Conservation (phyloP, 768 basidiomycete genomes). For the Naganishia vaughanmartiniae region DNA sequence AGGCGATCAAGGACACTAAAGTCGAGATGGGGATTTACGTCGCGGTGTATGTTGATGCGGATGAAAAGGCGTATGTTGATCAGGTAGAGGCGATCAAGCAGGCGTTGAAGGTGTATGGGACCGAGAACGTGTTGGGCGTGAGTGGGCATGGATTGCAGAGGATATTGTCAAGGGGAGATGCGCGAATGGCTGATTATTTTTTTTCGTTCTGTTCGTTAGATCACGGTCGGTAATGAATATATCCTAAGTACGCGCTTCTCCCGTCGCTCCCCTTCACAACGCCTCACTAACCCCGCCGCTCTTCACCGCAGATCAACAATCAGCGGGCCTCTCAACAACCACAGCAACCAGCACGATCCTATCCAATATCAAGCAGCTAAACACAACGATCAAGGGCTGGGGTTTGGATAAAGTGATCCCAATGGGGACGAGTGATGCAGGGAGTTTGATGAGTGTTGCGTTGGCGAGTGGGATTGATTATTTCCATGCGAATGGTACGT, state of each 20-base stretch:
- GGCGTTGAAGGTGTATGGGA: conserved; percentile 74
- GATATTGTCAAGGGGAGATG: too few species aligned
- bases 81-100: conserved; percentile 68
- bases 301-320: conserved; percentile 12
- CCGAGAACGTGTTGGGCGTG: conserved; percentile 66
- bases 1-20: conserved; percentile 86
- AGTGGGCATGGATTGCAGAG: conserved; percentile 18
- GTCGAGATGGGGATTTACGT: conserved; percentile 73
- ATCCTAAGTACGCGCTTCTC: conserved; percentile 22
- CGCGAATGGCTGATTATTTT: too few species aligned
- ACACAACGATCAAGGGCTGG: conserved; percentile 57
- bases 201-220: background rate
- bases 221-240: conserved; percentile 30
- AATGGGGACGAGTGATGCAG: conserved; percentile 81
- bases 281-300: background rate
- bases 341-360: conserved; percentile 59
- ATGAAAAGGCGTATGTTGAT: conserved; percentile 65
- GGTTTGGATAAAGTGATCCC: conserved; percentile 63
- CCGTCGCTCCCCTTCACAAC: background rate
- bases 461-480: conserved; percentile 58
- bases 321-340: conserved; percentile 24
- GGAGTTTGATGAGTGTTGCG: conserved; percentile 72
- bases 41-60: conserved; percentile 59
- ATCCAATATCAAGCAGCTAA: conserved; percentile 59
- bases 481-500: conserved; percentile 66